These are phyloP conservation scores for Secale cereale DNA, from an alignment of 176 grass and related monocot genomes.

Conservation along the genomic window DNA sequence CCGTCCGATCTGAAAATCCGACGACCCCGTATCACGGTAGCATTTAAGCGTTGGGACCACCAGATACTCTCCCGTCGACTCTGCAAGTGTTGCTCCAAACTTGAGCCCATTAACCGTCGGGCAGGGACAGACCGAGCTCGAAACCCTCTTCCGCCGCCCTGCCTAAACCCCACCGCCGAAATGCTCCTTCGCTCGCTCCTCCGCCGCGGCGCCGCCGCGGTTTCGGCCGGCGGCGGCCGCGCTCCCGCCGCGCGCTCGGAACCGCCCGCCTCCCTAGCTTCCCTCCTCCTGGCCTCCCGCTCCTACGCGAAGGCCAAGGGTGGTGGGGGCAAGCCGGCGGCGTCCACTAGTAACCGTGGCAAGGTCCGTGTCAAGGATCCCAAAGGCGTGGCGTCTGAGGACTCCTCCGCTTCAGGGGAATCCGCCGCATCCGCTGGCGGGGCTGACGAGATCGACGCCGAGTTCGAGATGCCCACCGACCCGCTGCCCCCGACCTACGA, in stretches of 20 bases:
- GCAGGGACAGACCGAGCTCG: background rate
- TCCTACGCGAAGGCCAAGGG: constrained; percentile 74
- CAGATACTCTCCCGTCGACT: too few relatives aligned
- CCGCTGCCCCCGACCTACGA: constrained; percentile 78
- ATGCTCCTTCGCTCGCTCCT: constrained; percentile 71
- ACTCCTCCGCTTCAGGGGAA: constrained; percentile 14
- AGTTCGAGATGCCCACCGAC: constrained; percentile 72
- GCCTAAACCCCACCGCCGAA: constrained; percentile 37
- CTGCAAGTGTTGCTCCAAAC: too few relatives aligned
- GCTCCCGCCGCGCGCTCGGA: background rate
- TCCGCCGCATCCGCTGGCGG: background rate
- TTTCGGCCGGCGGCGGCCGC: constrained; percentile 12
- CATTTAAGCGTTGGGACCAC: too few relatives aligned
- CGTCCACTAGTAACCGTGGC: constrained; percentile 36
- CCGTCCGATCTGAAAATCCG: too few relatives aligned
- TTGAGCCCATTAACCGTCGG: too few relatives aligned
- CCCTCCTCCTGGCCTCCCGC: constrained; percentile 32
- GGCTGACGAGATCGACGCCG: constrained; percentile 44
- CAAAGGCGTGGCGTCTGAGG: constrained; percentile 40
- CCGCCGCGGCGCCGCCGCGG: constrained; percentile 36
- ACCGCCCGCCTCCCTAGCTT: constrained; percentile 13
- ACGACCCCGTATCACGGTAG: too few relatives aligned
- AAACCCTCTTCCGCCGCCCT: constrained; percentile 32
- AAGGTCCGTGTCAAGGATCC: constrained; percentile 61
- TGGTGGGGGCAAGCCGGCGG: constrained; percentile 50